phyloP scores from a whole-genome alignment of 768 basidiomycete species.

The Tylopilus sp. region DNA sequence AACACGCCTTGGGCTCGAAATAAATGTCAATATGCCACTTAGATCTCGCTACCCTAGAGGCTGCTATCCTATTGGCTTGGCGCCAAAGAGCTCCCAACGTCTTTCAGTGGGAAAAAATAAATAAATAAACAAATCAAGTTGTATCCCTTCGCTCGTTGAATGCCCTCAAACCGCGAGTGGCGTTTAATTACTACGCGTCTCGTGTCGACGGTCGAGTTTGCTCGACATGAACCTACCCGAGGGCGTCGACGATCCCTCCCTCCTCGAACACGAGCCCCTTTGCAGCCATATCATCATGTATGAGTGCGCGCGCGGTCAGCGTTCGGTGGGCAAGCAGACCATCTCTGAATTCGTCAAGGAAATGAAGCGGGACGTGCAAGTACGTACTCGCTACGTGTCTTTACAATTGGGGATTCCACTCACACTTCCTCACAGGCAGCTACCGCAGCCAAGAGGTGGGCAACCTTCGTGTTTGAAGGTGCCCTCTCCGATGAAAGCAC shows the following conservation, averaged over 20 bases:
- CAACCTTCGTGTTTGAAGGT: constrained; percentile 5
- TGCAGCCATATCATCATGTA: background rate
- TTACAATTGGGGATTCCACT: background rate
- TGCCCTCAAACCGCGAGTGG: background rate
- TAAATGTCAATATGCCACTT: constrained; percentile 25
- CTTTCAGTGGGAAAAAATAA: background rate
- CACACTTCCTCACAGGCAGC: constrained; percentile 9
- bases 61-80: background rate
- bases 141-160: background rate
- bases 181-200: background rate
- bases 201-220: too few species aligned
- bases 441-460: constrained; percentile 14
- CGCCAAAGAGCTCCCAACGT: too few species aligned
- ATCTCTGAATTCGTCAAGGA: constrained; percentile 8
- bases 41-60: constrained; percentile 9
- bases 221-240: constrained; percentile 17
- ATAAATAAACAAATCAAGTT: background rate
- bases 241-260: constrained; percentile 17
- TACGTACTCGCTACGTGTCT: constrained; percentile 8
- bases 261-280: constrained; percentile 23
- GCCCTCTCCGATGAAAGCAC: background rate
- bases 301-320: background rate
- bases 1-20: constrained; percentile 68
- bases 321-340: background rate
- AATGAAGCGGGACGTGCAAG: constrained; percentile 10